Conservation (phyloP, 768 basidiomycete genomes). For the Porpolomopsis calyptriformis region DNA sequence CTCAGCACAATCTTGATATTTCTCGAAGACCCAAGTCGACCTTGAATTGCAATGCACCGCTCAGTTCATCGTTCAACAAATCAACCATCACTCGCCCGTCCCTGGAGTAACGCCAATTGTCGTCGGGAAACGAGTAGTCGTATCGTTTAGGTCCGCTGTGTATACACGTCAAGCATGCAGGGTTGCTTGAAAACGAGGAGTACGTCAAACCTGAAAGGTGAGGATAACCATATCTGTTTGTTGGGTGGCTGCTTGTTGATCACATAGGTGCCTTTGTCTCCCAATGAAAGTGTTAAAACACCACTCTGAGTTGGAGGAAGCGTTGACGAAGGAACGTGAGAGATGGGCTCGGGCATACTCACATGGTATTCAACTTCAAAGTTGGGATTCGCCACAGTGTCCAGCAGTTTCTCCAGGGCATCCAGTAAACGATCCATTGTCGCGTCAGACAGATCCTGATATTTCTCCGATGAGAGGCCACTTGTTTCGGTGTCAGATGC, state of each 20-base stretch:
- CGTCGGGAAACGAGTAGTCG: constrained; percentile 49
- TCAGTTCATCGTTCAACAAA: constrained; percentile 62
- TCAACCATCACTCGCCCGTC: constrained; percentile 50
- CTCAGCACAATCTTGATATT: constrained; percentile 12
- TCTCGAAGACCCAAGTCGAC: constrained; percentile 23
- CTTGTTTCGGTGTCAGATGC: constrained; percentile 15
- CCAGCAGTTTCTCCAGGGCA: constrained; percentile 62
- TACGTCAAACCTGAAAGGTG: constrained; percentile 60
- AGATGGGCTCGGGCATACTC: constrained; percentile 15
- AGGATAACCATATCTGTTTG: constrained; percentile 94
- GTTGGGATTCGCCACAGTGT: constrained; percentile 38
- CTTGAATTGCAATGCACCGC: constrained; percentile 19
- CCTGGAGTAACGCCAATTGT: constrained; percentile 69
- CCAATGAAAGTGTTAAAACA: constrained; percentile 77
- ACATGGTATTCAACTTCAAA: constrained; percentile 89
- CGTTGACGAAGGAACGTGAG: constrained; percentile 1
- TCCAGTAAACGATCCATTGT: constrained; percentile 74
- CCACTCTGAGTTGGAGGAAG: constrained; percentile 48
- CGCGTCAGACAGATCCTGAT: constrained; percentile 61
- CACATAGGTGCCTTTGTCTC: constrained; percentile 76
- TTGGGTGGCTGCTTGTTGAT: constrained; percentile 97
- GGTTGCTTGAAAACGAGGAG: constrained; percentile 2
- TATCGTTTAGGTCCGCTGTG: constrained; percentile 86
- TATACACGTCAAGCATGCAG: neutral
- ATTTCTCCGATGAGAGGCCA: constrained; percentile 47